phyloP scores from a whole-genome alignment of 768 basidiomycete species.

The Leccinum ochraceum region DNA sequence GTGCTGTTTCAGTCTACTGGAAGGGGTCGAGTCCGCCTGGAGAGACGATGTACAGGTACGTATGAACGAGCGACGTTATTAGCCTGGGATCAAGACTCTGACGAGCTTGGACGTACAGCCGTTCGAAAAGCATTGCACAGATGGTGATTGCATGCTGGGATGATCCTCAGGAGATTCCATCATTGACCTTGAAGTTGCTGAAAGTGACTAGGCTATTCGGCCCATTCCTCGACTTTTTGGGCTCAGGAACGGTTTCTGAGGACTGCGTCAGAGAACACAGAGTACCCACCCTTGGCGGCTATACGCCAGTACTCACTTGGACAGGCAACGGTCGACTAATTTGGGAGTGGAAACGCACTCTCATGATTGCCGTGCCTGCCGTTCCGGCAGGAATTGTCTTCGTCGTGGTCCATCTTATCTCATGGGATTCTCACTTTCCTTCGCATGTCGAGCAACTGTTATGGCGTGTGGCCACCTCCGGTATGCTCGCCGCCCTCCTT shows the following conservation, averaged over 20 bases:
- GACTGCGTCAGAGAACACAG: neutral
- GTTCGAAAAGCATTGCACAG: neutral
- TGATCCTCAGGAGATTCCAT: neutral
- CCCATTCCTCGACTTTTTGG: neutral
- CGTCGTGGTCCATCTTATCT: neutral
- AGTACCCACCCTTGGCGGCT: neutral
- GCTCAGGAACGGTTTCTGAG: neutral
- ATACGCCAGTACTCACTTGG: neutral
- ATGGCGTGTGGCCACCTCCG: neutral
- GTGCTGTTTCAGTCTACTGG: neutral
- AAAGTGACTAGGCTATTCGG: too few species aligned
- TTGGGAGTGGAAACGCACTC: neutral
- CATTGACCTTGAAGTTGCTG: neutral
- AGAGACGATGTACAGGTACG: neutral
- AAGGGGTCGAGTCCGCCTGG: neutral
- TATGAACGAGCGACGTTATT: neutral
- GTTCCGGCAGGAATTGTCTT: neutral
- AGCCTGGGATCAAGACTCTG: too few species aligned
- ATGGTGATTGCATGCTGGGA: neutral
- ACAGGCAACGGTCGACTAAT: neutral
- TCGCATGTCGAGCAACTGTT: neutral
- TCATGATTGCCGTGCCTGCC: neutral
- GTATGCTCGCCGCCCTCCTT: neutral
- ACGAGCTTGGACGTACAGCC: neutral
- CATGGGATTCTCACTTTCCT: neutral